Evolutionary conservation across 345 rosid species (phyloP), one percentile per base, ranked within the genome.

Genomic region (Citrus glauca): DNA sequence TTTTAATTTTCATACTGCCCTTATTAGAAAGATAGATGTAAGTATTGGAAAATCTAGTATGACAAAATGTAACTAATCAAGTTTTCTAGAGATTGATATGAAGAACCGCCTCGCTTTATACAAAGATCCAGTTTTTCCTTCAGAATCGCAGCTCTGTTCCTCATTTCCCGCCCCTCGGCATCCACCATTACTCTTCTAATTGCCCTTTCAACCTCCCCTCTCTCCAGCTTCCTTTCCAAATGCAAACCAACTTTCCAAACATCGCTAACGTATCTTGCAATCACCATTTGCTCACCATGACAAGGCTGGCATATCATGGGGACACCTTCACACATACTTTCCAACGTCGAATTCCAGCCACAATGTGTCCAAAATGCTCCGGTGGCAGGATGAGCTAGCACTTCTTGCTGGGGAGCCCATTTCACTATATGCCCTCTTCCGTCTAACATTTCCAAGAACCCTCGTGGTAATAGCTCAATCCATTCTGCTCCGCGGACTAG

Each of bases 281-380:
- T 85, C 13, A 83, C 75, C 57, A 9, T 42, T 53, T 85, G 85
- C 55, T 87, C 88, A 13, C 78, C 81, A 27, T 85, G 83, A 59
- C 74, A 74, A 22, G 88, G 87, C 73, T 79, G 74, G n/a, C 87
- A 87, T 57, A 85, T 77, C 90, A 87, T 75, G 0, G 87, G 87
- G 42, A 81, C 74, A 3, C 83, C 76, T 17, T 81, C 82, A 28
- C 78, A 69, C 35, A 86, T 78, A 32, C 84, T 82, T 57, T 86
- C 87, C 73, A 77, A 28, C 1, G 77, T 71, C 1, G 86, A 84
- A 50, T 82, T 82, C 86, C 87, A 79, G 19, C 85, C 89, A 33
- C 67, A 4, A 38, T 86, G 87, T 2, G 86, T 86, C 73, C 81
- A 56, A 57, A 86, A 86, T 7, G 66, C 89, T 17, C 84, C 87